These are phyloP conservation scores for Diutina mesorugosa DNA, from an alignment of 1,139 yeast species.

Conservation along the genomic window DNA sequence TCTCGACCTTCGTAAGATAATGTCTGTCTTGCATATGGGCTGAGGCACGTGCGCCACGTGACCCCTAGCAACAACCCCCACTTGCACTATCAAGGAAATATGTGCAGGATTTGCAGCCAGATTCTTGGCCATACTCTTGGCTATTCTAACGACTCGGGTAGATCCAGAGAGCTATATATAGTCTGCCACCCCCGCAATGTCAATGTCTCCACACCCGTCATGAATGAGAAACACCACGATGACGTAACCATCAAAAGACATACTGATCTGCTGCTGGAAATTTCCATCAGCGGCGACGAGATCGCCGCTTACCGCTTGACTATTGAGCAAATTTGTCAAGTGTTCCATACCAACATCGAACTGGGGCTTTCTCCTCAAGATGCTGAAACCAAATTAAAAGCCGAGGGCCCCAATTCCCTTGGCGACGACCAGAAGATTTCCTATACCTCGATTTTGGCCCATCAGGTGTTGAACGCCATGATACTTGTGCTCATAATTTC, in stretches of 20 bases:
- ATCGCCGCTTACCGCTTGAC: constrained; percentile 9
- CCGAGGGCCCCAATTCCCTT: constrained; percentile 46
- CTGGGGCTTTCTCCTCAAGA: constrained; percentile 34
- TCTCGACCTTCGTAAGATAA: neutral
- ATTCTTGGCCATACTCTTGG: neutral
- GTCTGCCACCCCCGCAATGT: neutral
- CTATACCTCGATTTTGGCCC: constrained; percentile 43
- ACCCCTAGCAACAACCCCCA: neutral
- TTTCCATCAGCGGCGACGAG: neutral
- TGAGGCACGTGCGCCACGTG: neutral
- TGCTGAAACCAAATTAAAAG: constrained; percentile 6
- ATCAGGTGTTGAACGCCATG: constrained; percentile 74
- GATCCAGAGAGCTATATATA: neutral
- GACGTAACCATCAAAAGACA: neutral
- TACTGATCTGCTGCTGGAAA: neutral
- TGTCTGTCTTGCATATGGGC: neutral
- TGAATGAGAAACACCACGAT: neutral
- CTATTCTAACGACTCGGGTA: neutral
- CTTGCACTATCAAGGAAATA: neutral
- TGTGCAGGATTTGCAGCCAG: neutral
- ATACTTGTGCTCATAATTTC: constrained; percentile 61
- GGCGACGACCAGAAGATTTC: constrained; percentile 53
- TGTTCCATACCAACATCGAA: constrained; percentile 23
- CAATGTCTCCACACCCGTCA: neutral
- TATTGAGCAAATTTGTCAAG: constrained; percentile 6